Evolutionary conservation across 2,329 filamentous ascomycete genomes (phyloP).

Genomic region (Graphilbum fragrans): DNA sequence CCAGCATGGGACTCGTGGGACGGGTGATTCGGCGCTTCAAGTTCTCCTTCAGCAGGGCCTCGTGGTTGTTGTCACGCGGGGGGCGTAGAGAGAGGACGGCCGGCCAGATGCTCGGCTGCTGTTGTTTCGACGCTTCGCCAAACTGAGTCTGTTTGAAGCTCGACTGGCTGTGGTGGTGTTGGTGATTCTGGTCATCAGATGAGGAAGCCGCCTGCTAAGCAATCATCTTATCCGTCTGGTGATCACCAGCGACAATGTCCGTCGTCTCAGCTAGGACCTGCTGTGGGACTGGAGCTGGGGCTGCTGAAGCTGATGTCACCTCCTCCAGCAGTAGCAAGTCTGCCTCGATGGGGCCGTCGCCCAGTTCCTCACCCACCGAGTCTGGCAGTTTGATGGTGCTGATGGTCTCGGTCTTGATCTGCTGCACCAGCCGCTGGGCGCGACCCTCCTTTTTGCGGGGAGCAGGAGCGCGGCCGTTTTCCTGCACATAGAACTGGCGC

Average conservation of each 20-base stretch:
- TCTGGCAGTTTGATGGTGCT: conserved; percentile 9
- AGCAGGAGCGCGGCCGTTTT: conserved; percentile 70
- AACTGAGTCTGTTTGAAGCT: too few relatives aligned
- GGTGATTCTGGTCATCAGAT: background rate
- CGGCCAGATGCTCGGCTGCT: background rate
- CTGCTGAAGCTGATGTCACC: background rate
- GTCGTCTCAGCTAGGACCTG: background rate
- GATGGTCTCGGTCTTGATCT: conserved; percentile 31
- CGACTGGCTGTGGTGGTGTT: too few relatives aligned
- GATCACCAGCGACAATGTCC: conserved; percentile 4
- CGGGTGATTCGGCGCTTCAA: background rate
- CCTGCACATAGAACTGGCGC: conserved; percentile 91
- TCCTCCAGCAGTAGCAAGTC: background rate
- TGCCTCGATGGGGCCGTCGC: conserved; percentile 1
- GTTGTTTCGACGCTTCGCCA: too few relatives aligned
- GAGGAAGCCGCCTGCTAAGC: background rate
- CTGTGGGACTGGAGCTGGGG: background rate
- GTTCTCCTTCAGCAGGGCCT: background rate
- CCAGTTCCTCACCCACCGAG: conserved; percentile 2
- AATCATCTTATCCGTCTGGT: conserved; percentile 4
- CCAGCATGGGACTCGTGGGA: background rate
- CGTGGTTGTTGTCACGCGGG: background rate
- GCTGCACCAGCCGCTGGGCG: conserved; percentile 38
- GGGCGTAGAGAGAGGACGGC: background rate
- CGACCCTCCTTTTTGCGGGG: conserved; percentile 43